Conservation (phyloP, 2,329 filamentous ascomycete species). For the Thelonectria olida region DNA sequence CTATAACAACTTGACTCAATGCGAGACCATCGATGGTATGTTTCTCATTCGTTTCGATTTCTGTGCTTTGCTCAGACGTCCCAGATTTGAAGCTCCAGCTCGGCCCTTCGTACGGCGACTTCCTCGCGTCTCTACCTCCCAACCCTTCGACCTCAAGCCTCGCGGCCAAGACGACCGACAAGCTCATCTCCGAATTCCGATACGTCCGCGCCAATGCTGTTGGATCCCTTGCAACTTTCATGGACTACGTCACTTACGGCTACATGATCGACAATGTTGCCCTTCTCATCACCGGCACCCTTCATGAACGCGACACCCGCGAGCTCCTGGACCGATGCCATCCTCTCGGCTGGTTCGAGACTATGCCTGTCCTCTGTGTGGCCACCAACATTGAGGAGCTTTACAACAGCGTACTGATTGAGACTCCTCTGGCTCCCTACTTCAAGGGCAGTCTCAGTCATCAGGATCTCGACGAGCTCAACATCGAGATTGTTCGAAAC, state of each 20-base stretch:
- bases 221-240: constrained; percentile 90
- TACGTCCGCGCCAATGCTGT: constrained; percentile 95
- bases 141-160: constrained; percentile 97
- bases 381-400: constrained; percentile 98
- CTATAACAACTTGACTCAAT: constrained; percentile 96
- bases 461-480: constrained; percentile 96
- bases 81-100: constrained; percentile 97
- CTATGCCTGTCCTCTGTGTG: constrained; percentile 96
- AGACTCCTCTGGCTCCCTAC: constrained; percentile 94
- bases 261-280: constrained; percentile 99
- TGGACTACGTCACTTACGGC: constrained; percentile 98
- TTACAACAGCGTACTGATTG: constrained; percentile 97
- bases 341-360: constrained; percentile 98
- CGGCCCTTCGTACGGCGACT: constrained; percentile 95
- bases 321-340: constrained; percentile 96
- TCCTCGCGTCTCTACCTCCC: constrained; percentile 90
- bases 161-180: constrained; percentile 95
- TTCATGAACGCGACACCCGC: constrained; percentile 96
- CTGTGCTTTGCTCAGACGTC: constrained; percentile 23
- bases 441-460: constrained; percentile 98
- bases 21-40: constrained; percentile 94
- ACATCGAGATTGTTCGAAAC: constrained; percentile 99
- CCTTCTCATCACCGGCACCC: constrained; percentile 94
- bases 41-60: constrained; percentile 4
- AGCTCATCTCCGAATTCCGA: constrained; percentile 96